These are phyloP conservation scores for Annulohypoxylon stygium DNA, from an alignment of 495 filamentous ascomycete genomes.

Conservation along the genomic window DNA sequence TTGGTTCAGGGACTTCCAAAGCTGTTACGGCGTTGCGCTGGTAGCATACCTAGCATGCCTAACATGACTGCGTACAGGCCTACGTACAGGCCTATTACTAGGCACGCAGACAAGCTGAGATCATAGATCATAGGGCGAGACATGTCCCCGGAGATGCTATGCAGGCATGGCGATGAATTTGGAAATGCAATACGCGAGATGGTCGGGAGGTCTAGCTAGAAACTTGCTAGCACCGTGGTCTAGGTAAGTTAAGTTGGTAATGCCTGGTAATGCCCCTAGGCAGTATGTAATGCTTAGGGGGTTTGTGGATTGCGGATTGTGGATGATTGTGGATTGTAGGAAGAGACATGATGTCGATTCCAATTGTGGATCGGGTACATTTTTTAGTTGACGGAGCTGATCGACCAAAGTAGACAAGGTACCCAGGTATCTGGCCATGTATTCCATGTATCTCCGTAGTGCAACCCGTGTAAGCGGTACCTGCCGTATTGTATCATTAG, in stretches of 20 bases:
- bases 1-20: constrained; percentile 5
- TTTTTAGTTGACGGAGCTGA: constrained; percentile 47
- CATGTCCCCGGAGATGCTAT: constrained; percentile 26
- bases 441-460: constrained; percentile 29
- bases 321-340: constrained; percentile 23
- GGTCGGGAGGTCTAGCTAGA: constrained; percentile 20
- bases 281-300: constrained; percentile 15
- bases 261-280: constrained; percentile 2
- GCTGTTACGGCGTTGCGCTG: constrained; percentile 40
- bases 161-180: constrained; percentile 23
- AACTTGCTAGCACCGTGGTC: constrained; percentile 8
- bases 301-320: constrained; percentile 8
- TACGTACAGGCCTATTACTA: constrained; percentile 19
- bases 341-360: constrained; percentile 42
- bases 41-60: constrained; percentile 10
- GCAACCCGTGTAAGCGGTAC: constrained; percentile 38
- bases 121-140: constrained; percentile 46
- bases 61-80: neutral
- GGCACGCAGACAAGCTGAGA: constrained; percentile 32
- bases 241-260: constrained; percentile 17
- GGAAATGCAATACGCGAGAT: constrained; percentile 28
- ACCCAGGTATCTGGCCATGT: neutral
- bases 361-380: constrained; percentile 42
- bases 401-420: constrained; percentile 41
- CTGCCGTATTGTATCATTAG: constrained; percentile 9